Conservation (phyloP, 148 eudicot genomes). For the Pouteria glomerata region DNA sequence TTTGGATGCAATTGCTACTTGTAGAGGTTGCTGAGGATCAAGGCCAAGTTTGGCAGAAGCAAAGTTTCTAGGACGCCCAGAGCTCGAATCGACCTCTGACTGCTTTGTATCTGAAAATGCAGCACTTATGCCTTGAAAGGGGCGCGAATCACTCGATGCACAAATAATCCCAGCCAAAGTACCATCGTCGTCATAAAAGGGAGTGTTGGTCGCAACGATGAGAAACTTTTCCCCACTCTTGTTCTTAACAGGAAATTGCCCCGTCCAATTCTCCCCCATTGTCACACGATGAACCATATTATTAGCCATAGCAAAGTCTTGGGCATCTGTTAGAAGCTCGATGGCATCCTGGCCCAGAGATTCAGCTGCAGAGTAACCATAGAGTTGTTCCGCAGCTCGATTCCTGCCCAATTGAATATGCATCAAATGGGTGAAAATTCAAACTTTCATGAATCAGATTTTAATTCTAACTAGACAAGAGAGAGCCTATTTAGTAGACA, state of each 20-base stretch:
- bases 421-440: conserved; percentile 7
- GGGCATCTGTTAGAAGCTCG: conserved; percentile 44
- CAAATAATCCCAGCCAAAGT: conserved; percentile 66
- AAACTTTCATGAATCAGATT: background rate
- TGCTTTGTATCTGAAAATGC: conserved; percentile 19
- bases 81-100: conserved; percentile 31
- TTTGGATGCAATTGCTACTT: conserved; percentile 78
- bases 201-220: conserved; percentile 62
- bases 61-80: conserved; percentile 32
- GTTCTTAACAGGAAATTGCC: conserved; percentile 65
- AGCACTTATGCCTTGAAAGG: conserved; percentile 40
- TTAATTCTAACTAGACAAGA: background rate
- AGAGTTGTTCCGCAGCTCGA: conserved; percentile 67
- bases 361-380: conserved; percentile 76
- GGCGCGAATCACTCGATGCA: conserved; percentile 58
- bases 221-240: conserved; percentile 55
- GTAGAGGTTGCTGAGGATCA: conserved; percentile 91
- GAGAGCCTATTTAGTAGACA: background rate
- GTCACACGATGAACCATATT: conserved; percentile 43
- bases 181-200: conserved; percentile 77
- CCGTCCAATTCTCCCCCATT: conserved; percentile 81
- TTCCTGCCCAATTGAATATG: conserved; percentile 61
- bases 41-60: conserved; percentile 76
- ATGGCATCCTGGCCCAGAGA: conserved; percentile 60
- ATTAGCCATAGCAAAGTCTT: conserved; percentile 41